phyloP scores from a whole-genome alignment of 495 filamentous ascomycete species.

The Aspergillus affinis region DNA sequence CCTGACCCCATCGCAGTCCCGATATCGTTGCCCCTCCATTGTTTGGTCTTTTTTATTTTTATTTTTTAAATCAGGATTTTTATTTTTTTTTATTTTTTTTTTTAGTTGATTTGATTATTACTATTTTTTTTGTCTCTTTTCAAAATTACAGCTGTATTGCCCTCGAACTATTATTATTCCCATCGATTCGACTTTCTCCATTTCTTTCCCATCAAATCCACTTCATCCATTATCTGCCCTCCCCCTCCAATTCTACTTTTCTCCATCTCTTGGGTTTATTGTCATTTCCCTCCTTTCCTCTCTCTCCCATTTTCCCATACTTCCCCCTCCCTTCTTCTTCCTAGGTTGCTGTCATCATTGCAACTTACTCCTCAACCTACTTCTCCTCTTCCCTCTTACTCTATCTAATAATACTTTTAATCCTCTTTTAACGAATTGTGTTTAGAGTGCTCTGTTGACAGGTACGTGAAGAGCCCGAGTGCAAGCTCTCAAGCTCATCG shows the following conservation, averaged over 20 bases:
- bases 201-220: conserved; percentile 28
- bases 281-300: conserved; percentile 9
- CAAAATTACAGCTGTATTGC: no score
- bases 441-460: conserved; percentile 22
- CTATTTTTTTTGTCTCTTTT: background rate
- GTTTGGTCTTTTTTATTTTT: conserved; percentile 12
- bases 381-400: conserved; percentile 12
- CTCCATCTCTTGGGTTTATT: conserved; percentile 16
- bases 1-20: conserved; percentile 6
- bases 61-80: conserved; percentile 5
- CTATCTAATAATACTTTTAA: conserved; percentile 1
- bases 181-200: conserved; percentile 12
- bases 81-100: conserved; percentile 1
- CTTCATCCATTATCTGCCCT: conserved; percentile 13
- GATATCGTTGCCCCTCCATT: conserved; percentile 9
- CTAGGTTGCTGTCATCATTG: background rate
- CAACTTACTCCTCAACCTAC: conserved; percentile 2
- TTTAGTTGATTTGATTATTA: conserved; percentile 9
- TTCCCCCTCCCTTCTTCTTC: background rate
- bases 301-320: conserved; percentile 1
- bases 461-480: conserved; percentile 15
- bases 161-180: conserved; percentile 8
- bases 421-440: background rate
- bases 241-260: conserved; percentile 16
- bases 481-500: background rate